Evolutionary conservation across 495 filamentous ascomycete genomes (phyloP), one percentile per base, ranked within the genome.

Genomic region (Penicillium turbatum): DNA sequence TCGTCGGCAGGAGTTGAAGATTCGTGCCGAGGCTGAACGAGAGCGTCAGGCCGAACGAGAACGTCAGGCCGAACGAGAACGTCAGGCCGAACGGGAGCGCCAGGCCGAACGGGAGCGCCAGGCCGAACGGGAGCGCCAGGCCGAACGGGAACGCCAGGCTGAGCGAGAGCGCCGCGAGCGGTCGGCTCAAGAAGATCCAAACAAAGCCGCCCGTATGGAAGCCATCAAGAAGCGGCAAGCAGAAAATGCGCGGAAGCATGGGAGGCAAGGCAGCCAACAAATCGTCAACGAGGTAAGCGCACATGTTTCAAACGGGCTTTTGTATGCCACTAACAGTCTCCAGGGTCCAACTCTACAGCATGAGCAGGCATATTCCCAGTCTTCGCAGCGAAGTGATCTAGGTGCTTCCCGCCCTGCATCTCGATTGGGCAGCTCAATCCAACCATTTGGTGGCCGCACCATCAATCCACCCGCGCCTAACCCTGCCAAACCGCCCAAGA

Each of bases 161-260:
- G 74, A 78, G 46, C 59, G 62, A 17, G 67, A 74, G 45, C 72
- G 71, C 7, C 68, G 73, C n/a, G 76, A 79, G 43, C 72, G 72
- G 40, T 67, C 65, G 41, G 70, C 67, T 45, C 66, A 67, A 21
- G 79, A 83, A 45, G 67, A 91, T 50, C 73, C 80, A 12, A 79
- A 86, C 69, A 89, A 86, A 64, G 80, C 78, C n/a, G 82, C 84
- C 1, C 80, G 85, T 44, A 80, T 83, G 66, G 83, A 86, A 65
- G 87, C 86, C 6, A 79, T 84, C 46, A 83, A 86, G 56, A 83
- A 82, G 62, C 80, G 79, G 53, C 75, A 78, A 59, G 60, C 74
- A 47, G 87, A 85, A 56, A 86, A 88, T 51, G 85, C 89, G 43
- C 87, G 74, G 36, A 76, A 72, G 45, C 71, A 76, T 17, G 79